Conservation (phyloP, 495 filamentous ascomycete species). For the Hypoxylon lienhwacheense region DNA sequence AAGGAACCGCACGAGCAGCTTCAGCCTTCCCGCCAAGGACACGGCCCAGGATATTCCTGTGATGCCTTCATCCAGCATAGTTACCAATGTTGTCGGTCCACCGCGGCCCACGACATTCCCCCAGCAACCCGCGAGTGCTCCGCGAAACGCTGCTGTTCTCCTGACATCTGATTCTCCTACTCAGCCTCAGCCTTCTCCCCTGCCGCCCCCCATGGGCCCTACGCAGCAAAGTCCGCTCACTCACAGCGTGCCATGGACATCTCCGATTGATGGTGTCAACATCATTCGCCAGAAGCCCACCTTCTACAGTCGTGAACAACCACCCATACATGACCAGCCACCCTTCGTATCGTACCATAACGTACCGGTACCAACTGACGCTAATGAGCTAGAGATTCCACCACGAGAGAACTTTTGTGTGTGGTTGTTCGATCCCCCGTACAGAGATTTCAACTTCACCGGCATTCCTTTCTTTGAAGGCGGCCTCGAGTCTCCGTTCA, state of each 20-base stretch:
- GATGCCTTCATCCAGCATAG: constrained; percentile 35
- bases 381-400: constrained; percentile 38
- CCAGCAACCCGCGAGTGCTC: constrained; percentile 42
- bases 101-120: constrained; percentile 40
- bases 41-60: constrained; percentile 34
- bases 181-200: constrained; percentile 27
- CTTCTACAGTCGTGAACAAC: constrained; percentile 45
- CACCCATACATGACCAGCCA: constrained; percentile 40
- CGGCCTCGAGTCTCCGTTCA: constrained; percentile 53
- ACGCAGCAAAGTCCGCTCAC: constrained; percentile 31
- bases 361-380: constrained; percentile 42
- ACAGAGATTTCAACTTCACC: constrained; percentile 45
- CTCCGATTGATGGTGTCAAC: constrained; percentile 46
- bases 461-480: constrained; percentile 52
- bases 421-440: constrained; percentile 54
- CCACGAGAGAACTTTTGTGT: constrained; percentile 52
- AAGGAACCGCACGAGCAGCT: constrained; percentile 81
- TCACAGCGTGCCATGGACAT: constrained; percentile 35
- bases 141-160: constrained; percentile 52
- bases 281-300: constrained; percentile 49
- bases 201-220: constrained; percentile 34
- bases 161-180: constrained; percentile 47
- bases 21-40: constrained; percentile 54
- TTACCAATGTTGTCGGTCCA: constrained; percentile 37
- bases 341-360: constrained; percentile 41